Evolutionary conservation across 495 filamentous ascomycete genomes (phyloP).

Genomic region (Xylaria bambusicola): DNA sequence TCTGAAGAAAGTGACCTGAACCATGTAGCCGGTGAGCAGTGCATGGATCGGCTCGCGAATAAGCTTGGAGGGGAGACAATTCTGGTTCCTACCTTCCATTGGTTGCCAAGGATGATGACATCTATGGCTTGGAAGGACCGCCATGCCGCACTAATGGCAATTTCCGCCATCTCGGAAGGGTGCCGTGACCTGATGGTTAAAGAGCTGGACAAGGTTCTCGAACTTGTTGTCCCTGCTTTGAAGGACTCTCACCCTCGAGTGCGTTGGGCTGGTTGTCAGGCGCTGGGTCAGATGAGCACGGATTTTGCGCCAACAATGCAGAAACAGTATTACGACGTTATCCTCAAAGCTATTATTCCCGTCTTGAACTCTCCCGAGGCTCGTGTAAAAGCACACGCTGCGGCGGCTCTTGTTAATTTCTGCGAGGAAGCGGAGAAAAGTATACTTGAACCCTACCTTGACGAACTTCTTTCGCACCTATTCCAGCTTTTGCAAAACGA

Average conservation of each 20-base stretch:
- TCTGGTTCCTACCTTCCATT: constrained; percentile 90
- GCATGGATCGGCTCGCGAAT: constrained; percentile 97
- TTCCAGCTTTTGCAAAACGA: constrained; percentile 82
- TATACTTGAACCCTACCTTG: constrained; percentile 91
- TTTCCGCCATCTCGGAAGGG: constrained; percentile 97
- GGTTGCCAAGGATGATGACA: constrained; percentile 97
- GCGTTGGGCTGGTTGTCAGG: constrained; percentile 97
- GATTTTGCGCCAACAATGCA: constrained; percentile 99
- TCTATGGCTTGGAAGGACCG: constrained; percentile 94
- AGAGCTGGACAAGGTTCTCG: constrained; percentile 90
- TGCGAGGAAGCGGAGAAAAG: constrained; percentile 97
- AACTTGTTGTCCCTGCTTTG: constrained; percentile 90
- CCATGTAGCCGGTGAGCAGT: constrained; percentile 97
- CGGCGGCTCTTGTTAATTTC: constrained; percentile 97
- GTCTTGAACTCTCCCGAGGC: constrained; percentile 89
- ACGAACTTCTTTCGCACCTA: constrained; percentile 77
- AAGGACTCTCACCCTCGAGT: constrained; percentile 90
- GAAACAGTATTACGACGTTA: constrained; percentile 83
- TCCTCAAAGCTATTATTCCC: constrained; percentile 87
- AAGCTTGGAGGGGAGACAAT: constrained; percentile 88
- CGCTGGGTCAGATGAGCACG: constrained; percentile 99
- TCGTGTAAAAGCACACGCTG: constrained; percentile 94
- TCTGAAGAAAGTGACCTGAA: constrained; percentile 95
- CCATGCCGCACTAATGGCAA: constrained; percentile 97
- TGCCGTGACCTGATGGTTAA: constrained; percentile 95